Base-by-base conservation (phyloP, 305 asterid genomes). In the Fraxinus sp. region DNA sequence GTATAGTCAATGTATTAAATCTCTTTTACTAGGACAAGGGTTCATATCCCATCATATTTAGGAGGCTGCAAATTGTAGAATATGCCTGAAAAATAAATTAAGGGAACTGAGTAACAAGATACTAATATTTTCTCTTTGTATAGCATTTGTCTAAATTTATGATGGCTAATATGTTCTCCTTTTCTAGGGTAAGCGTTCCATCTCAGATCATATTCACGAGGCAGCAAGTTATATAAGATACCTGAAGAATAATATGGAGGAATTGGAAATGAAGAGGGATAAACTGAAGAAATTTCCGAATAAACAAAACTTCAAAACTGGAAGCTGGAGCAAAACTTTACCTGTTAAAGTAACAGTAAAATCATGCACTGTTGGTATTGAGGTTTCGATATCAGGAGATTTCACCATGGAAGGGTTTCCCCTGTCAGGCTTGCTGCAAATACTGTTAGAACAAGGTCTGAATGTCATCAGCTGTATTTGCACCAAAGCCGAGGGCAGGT, bases 31-130 rank as follows among this genome's bases (percentile, higher is more conserved):
- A n/a, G 5, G n/a, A 52, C 6, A 52, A 52, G 18, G n/a, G 20
- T 52, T 52, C 6, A 52, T 52, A 52, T 14, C 62, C 22, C 62
- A 52, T 52, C 62, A 14, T 52, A 52, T 52, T 11, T n/a, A 52
- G 7, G 64, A 52, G 64, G 64, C 20, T 16, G 1, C 64, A 52
- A 52, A 52, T 11, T 49, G 14, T 16, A 87, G 85, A 73, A 81
- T 82, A 43, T 73, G 73, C n/a, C 55, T 85, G 80, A 76, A 89
- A 72, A 81, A 43, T 55, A 87, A 72, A 2, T 32, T 81, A 4
- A 80, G 2, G 7, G 22, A 55, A 55, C 22, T 55, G 2, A 55
- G 9, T n/a, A 55, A 55, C 24, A 55, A 55, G 18, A 41, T 2
- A 11, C 11, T 41, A 10, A 41, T 10, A 41, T 41, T 41, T 41